Evolutionary conservation across 371 early-diverging fungal genomes (phyloP), one percentile per base, ranked within the genome.

Genomic region (Dichotomocladium elegans): DNA sequence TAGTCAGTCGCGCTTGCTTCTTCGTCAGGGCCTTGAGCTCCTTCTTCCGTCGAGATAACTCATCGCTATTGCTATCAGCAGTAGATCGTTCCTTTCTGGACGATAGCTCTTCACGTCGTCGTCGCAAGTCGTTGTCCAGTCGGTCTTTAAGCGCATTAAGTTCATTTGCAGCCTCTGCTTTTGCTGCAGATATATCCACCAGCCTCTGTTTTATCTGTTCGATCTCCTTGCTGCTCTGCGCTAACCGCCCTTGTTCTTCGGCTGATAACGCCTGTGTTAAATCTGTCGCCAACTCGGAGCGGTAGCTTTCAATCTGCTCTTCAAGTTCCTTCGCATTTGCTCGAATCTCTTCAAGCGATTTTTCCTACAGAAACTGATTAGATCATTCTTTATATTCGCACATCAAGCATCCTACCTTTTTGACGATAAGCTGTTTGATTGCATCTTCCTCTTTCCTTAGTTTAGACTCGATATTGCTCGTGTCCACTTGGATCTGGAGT

Each of bases 111-210:
- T 84, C 77, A 22, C 77, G 64, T 44, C 77, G 74, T n/a, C 85
- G 85, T 37, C 74, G 62, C 41, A 88, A 58, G 53, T 87, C 86
- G 6, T 78, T 68, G 4, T 81, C 66, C 48, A 95, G 63, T 48
- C 85, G 86, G 55, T 85, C 87, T 41, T 87, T 83, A n/a, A 93
- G 49, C 7, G 80, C 68, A 42, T 80, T 85, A 30, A 88, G 88
- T 19, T 82, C 81, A 3, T 70, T 65, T 47, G 85, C 90, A 27
- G 57, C 72, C 58, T 79, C 72, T 4, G 67, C 70, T 43, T 75
- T 76, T 30, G 52, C 41, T 35, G 65, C 47, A 3, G 77, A 66
- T 27, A 73, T 58, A 44, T 72, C 70, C 4, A 61, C 46, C 25
- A 87, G 58, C 30, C 70, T 55, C 25, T 72, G 61, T 25, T 76